phyloP scores from a whole-genome alignment of 148 eudicot genomes.

The Camellia sinensis region DNA sequence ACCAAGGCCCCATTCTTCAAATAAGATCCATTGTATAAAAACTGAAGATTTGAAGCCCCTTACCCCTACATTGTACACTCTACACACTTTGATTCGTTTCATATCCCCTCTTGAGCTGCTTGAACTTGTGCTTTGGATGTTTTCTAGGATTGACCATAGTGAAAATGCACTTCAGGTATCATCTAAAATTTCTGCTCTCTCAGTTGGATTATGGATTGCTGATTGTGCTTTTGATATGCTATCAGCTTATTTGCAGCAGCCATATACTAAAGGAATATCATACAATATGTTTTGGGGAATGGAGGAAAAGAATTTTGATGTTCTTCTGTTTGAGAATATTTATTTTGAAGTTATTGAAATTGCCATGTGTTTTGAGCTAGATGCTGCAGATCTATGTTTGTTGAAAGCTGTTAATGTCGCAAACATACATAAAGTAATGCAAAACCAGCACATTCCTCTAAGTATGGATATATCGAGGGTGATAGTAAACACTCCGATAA shows the following conservation, averaged over 20 bases:
- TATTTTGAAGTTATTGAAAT: constrained; percentile 47
- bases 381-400: constrained; percentile 63
- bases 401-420: constrained; percentile 64
- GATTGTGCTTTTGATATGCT: constrained; percentile 58
- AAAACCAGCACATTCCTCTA: constrained; percentile 32
- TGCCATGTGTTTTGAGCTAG: constrained; percentile 42
- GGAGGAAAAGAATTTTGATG: constrained; percentile 34
- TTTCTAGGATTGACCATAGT: constrained; percentile 39
- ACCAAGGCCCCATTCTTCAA: too few species aligned
- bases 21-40: too few species aligned
- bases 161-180: constrained; percentile 20
- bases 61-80: constrained; percentile 50
- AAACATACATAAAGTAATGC: constrained; percentile 26
- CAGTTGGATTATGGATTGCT: constrained; percentile 59
- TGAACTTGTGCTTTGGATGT: constrained; percentile 65
- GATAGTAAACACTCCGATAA: constrained; percentile 48
- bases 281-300: constrained; percentile 32
- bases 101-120: constrained; percentile 76
- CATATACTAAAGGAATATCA: constrained; percentile 16
- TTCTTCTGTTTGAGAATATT: constrained; percentile 49
- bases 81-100: constrained; percentile 53
- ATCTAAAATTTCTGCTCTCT: constrained; percentile 42
- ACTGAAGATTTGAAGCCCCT: constrained; percentile 39
- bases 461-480: constrained; percentile 57
- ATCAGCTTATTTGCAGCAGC: constrained; percentile 34